Percentiles rank a stretch among this genome's conserved stretches.
These are phyloP conservation scores for Acanthamoeba lenticulata DNA, from an alignment of 208 protist species.

Conservation along the genomic window DNA sequence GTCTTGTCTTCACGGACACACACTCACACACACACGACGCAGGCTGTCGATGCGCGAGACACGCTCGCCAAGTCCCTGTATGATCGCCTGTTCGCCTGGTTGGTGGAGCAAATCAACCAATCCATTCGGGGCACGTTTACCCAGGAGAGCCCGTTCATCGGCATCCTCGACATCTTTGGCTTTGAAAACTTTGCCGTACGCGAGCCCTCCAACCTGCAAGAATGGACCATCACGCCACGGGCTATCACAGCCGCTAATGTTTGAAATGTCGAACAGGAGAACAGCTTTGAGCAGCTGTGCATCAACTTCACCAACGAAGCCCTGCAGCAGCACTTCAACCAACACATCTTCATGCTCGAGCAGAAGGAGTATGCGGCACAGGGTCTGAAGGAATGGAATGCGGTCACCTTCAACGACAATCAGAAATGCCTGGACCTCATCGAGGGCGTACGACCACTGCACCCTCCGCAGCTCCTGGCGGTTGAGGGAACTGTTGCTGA, in stretches of 20 bases:
- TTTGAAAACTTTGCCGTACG: slow-evolving; percentile 85
- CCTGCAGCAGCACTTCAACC: slow-evolving; percentile 88
- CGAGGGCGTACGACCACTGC: slow-evolving; percentile 25
- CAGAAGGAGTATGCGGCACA: slow-evolving; percentile 81
- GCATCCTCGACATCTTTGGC: slow-evolving; percentile 84
- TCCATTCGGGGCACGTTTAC: neutral
- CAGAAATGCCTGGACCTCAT: slow-evolving; percentile 78
- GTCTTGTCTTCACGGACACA: neutral
- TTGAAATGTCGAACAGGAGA: slow-evolving; percentile 85
- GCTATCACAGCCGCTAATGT: neutral
- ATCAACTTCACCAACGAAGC: slow-evolving; percentile 90
- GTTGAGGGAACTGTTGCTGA: no score
- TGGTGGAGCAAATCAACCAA: slow-evolving; percentile 27
- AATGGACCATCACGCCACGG: neutral
- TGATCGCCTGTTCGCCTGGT: slow-evolving; percentile 81
- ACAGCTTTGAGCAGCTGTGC: slow-evolving; percentile 88
- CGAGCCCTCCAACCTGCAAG: neutral
- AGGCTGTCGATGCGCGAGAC: slow-evolving; percentile 85
- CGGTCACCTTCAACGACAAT: slow-evolving; percentile 81
- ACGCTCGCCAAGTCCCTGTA: slow-evolving; percentile 86
- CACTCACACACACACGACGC: neutral
- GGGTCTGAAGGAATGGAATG: slow-evolving; percentile 73
- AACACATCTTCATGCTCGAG: slow-evolving; percentile 87
- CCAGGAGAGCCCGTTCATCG: slow-evolving; percentile 76
- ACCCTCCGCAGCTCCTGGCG: no score